Evolutionary conservation across 208 protist genomes (phyloP).

Genomic region (Angomonas ambiguus): DNA sequence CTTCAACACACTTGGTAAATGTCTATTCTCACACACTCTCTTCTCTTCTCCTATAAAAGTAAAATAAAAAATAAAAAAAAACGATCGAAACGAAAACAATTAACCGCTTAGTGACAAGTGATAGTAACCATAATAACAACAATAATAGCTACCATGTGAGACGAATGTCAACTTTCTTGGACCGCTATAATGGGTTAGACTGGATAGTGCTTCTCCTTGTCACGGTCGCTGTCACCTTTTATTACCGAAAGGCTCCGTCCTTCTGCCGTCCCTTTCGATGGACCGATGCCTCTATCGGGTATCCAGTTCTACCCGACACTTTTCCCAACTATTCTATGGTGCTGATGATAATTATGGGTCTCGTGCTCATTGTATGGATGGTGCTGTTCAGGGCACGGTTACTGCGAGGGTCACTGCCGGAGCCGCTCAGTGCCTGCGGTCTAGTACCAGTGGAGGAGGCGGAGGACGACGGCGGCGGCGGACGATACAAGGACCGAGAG

Average conservation of each 20-base stretch:
- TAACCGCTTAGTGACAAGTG: no score
- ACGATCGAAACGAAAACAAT: no score
- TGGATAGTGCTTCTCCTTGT: slow-evolving; percentile 27
- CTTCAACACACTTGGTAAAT: no score
- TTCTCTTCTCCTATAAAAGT: no score
- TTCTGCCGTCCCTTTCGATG: slow-evolving; percentile 72
- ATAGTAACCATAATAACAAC: no score
- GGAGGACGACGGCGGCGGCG: neutral
- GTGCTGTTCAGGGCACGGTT: slow-evolving; percentile 26
- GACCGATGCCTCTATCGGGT: slow-evolving; percentile 59
- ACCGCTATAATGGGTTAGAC: slow-evolving; percentile 49
- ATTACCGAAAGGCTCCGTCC: slow-evolving; percentile 15
- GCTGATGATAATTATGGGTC: slow-evolving; percentile 29
- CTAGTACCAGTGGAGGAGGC: neutral
- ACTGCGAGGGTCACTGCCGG: slow-evolving; percentile 19
- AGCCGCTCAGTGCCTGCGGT: slow-evolving; percentile 24
- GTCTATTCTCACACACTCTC: no score
- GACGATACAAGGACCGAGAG: neutral
- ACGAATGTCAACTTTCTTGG: no score
- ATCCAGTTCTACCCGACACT: slow-evolving; percentile 37
- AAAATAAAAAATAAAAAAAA: no score
- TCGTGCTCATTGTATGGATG: slow-evolving; percentile 38
- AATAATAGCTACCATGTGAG: no score
- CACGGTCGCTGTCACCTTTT: slow-evolving; percentile 14
- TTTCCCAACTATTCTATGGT: slow-evolving; percentile 62